A percentile compares a stretch with the other conserved stretches of the same genome.
phyloP scores from a whole-genome alignment of 1,284 basidiomycete species.

The Leccinum pachyderme region DNA sequence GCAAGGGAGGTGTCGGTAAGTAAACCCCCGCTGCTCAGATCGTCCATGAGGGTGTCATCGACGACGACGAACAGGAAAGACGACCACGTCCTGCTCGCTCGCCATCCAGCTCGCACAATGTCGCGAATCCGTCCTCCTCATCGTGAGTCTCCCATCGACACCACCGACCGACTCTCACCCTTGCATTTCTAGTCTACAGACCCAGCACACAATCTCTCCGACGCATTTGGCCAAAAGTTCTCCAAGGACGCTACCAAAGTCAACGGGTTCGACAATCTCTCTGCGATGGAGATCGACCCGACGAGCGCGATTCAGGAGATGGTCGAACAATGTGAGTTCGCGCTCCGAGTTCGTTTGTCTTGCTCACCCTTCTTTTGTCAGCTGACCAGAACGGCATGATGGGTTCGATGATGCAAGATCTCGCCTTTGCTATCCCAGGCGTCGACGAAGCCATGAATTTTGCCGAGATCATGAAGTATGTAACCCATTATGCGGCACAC shows the following conservation, averaged over 20 bases:
- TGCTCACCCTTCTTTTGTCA: slow-evolving; percentile 32
- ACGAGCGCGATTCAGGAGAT: slow-evolving; percentile 97
- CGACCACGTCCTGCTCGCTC: slow-evolving; percentile 92
- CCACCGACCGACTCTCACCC: background rate
- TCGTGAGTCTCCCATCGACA: slow-evolving; percentile 55
- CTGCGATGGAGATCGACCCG: slow-evolving; percentile 99
- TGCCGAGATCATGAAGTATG: slow-evolving; percentile 99
- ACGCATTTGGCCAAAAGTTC: slow-evolving; percentile 99
- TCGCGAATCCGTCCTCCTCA: slow-evolving; percentile 89
- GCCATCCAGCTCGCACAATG: slow-evolving; percentile 90
- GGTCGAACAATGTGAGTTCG: slow-evolving; percentile 80
- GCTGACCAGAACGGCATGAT: slow-evolving; percentile 93
- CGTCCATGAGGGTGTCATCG: background rate
- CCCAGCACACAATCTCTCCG: slow-evolving; percentile 97
- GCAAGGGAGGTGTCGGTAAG: slow-evolving; percentile 92
- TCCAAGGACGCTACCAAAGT: slow-evolving; percentile 99
- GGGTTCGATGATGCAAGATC: slow-evolving; percentile 99
- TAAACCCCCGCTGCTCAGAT: slow-evolving; percentile 12
- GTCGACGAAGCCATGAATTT: slow-evolving; percentile 99
- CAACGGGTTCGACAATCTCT: slow-evolving; percentile 96
- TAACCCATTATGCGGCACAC: slow-evolving; percentile 11
- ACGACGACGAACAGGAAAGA: slow-evolving; percentile 72
- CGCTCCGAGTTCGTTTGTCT: background rate
- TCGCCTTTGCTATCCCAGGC: slow-evolving; percentile 98
- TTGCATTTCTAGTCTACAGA: slow-evolving; percentile 79